These are phyloP conservation scores for Eutrema heterophyllum DNA, from an alignment of 345 rosid species.

Conservation along the genomic window DNA sequence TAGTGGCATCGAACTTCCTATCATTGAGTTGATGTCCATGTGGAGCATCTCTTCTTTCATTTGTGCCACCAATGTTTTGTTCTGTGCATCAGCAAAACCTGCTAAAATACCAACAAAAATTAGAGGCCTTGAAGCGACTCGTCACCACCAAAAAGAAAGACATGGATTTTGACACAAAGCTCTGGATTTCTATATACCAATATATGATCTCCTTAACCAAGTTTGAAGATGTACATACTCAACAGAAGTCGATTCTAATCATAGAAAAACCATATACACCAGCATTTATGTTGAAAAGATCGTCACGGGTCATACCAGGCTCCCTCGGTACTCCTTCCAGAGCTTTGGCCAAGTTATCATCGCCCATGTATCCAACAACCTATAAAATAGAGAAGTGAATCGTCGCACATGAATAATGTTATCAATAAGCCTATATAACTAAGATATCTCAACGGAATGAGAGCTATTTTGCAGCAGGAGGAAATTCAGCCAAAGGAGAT, in stretches of 20 bases:
- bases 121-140: not conserved
- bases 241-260: too few relatives aligned
- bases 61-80: constrained; percentile 42
- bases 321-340: too few relatives aligned
- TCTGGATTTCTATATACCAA: not conserved
- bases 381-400: too few relatives aligned
- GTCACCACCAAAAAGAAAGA: not conserved
- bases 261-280: not conserved
- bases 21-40: constrained; percentile 78
- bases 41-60: constrained; percentile 60
- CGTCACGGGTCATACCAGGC: too few relatives aligned
- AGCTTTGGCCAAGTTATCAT: too few relatives aligned
- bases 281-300: too few relatives aligned
- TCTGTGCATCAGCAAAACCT: constrained; percentile 34
- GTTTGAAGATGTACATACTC: not conserved
- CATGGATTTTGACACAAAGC: not conserved
- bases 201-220: not conserved
- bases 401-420: too few relatives aligned
- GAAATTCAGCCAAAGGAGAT: too few relatives aligned
- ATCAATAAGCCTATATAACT: too few relatives aligned
- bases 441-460: too few relatives aligned
- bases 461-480: too few relatives aligned
- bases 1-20: constrained; percentile 85
- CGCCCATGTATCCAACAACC: too few relatives aligned
- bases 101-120: not conserved